Percentiles rank a stretch among this genome's conserved stretches.
These are phyloP conservation scores for Leccinum subgranulosum DNA, from an alignment of 768 basidiomycete species.

Conservation along the genomic window DNA sequence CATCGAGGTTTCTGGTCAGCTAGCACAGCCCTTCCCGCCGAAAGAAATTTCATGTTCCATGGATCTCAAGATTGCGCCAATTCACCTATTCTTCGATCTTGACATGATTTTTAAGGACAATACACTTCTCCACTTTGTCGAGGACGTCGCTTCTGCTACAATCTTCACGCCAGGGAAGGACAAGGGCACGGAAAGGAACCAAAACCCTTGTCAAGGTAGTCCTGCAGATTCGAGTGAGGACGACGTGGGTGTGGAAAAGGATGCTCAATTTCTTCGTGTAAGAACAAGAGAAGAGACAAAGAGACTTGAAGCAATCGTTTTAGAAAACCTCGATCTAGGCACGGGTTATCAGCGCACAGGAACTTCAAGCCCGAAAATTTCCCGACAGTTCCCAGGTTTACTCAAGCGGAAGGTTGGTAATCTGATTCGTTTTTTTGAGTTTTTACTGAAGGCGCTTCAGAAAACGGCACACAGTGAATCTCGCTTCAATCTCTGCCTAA, in stretches of 20 bases:
- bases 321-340: constrained; percentile 59
- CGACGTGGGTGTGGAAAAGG: constrained; percentile 12
- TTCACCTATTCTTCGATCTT: constrained; percentile 80
- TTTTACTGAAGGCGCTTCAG: constrained; percentile 11
- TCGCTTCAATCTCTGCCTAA: constrained; percentile 32
- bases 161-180: constrained; percentile 11
- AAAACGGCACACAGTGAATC: constrained; percentile 3
- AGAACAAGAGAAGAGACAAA: constrained; percentile 37
- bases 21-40: neutral
- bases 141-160: constrained; percentile 34
- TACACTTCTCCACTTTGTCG: constrained; percentile 46
- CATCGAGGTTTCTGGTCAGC: constrained; percentile 15
- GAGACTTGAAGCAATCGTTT: constrained; percentile 46
- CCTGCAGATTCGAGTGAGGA: constrained; percentile 9
- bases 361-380: constrained; percentile 5
- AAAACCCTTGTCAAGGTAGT: neutral
- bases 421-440: neutral
- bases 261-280: constrained; percentile 13
- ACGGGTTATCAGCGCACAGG: constrained; percentile 38
- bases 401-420: constrained; percentile 18
- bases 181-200: neutral
- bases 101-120: constrained; percentile 37
- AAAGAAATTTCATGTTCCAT: constrained; percentile 8
- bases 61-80: constrained; percentile 47
- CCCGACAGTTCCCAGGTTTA: constrained; percentile 1